Evolutionary conservation across 345 rosid genomes (phyloP).

Genomic region (Camelina neglecta): DNA sequence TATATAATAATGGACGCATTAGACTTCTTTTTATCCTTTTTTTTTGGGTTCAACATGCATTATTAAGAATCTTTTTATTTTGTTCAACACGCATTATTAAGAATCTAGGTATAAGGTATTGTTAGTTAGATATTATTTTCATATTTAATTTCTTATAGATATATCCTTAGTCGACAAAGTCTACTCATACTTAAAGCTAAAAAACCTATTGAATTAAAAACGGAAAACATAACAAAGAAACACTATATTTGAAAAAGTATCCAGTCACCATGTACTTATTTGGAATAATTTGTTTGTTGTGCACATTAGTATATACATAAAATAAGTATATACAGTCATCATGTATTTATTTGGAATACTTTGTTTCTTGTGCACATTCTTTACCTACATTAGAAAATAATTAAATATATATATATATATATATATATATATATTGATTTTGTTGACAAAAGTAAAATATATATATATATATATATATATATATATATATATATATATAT

Average conservation of each 20-base stretch:
- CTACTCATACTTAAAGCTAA: conserved; percentile 25
- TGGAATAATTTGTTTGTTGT: conserved; percentile 25
- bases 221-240: conserved; percentile 5
- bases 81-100: no score
- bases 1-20: conserved; percentile 20
- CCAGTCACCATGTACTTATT: conserved; percentile 24
- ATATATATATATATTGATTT: no score
- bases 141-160: conserved; percentile 6
- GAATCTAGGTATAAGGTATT: conserved; percentile 9
- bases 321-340: background rate
- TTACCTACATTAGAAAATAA: no score
- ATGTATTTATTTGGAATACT: conserved; percentile 6
- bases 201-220: background rate
- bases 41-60: no score
- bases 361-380: background rate
- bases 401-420: no score
- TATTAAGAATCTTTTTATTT: no score
- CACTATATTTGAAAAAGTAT: conserved; percentile 18
- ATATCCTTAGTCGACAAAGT: conserved; percentile 10
- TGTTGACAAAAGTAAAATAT: no score
- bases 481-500: no score
- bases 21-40: no score
- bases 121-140: background rate
- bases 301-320: conserved; percentile 3
- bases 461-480: no score